Conservation (phyloP, 257 asterid species). For the Fraxinus cuspidata region DNA sequence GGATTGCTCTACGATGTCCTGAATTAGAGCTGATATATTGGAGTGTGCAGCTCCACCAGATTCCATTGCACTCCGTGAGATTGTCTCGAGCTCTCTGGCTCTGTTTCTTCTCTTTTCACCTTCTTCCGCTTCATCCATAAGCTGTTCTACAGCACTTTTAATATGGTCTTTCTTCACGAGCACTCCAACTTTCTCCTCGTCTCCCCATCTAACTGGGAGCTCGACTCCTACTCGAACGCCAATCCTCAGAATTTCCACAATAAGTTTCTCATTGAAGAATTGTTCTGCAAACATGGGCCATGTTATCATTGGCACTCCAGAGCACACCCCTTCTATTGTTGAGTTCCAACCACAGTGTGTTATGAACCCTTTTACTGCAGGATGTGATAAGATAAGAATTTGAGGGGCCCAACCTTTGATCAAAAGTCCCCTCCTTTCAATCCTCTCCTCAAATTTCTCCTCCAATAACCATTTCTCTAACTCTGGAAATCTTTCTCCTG, state of each 20-base stretch:
- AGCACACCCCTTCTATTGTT: constrained; percentile 62
- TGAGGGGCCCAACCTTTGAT: constrained; percentile 94
- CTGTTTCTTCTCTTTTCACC: constrained; percentile 41
- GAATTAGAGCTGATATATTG: constrained; percentile 43
- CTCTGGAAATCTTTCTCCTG: constrained; percentile 40
- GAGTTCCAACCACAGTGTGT: constrained; percentile 99
- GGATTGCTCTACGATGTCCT: constrained; percentile 36
- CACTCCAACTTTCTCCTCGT: constrained; percentile 64
- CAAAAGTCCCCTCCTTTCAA: constrained; percentile 54
- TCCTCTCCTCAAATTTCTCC: constrained; percentile 60
- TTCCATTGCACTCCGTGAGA: constrained; percentile 48
- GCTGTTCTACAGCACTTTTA: constrained; percentile 37
- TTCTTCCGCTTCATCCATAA: constrained; percentile 50
- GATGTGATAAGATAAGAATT: constrained; percentile 63
- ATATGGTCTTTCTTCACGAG: constrained; percentile 50
- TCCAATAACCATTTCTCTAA: constrained; percentile 58
- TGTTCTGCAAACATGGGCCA: constrained; percentile 90
- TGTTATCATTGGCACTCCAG: constrained; percentile 72
- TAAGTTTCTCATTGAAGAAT: constrained; percentile 65
- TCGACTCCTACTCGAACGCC: constrained; percentile 76
- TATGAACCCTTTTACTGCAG: constrained; percentile 56
- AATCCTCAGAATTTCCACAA: constrained; percentile 46
- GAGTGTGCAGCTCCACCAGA: constrained; percentile 51
- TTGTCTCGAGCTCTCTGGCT: constrained; percentile 35
- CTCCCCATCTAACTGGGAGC: constrained; percentile 75